Evolutionary conservation across 2,329 filamentous ascomycete genomes (phyloP).

Genomic region (Cytospora piceae): DNA sequence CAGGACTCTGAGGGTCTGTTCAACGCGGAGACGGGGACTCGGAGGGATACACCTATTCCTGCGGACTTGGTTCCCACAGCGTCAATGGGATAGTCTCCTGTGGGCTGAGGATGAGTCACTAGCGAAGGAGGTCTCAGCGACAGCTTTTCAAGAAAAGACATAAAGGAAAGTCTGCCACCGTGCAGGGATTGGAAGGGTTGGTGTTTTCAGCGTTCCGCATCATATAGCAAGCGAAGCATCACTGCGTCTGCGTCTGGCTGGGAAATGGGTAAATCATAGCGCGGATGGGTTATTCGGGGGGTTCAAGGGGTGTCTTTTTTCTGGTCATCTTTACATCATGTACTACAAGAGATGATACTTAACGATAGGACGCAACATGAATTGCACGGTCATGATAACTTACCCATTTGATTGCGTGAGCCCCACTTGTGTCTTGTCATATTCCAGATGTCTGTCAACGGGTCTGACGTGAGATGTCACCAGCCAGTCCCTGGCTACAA

Average conservation of each 20-base stretch:
- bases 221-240: slow-evolving; percentile 25
- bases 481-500: too few species aligned
- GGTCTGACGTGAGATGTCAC: too few species aligned
- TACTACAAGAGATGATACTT: not conserved
- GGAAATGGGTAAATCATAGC: not conserved
- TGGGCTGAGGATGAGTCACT: slow-evolving; percentile 1
- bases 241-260: slow-evolving; percentile 13
- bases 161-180: slow-evolving; percentile 6
- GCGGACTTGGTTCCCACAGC: slow-evolving; percentile 35
- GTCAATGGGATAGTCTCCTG: not conserved
- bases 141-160: not conserved
- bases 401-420: not conserved
- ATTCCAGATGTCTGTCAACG: not conserved
- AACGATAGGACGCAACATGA: not conserved
- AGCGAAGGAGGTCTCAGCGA: not conserved
- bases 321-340: not conserved
- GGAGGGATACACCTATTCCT: slow-evolving; percentile 43
- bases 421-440: not conserved
- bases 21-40: slow-evolving; percentile 37
- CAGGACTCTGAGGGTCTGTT: slow-evolving; percentile 38
- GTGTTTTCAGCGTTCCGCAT: slow-evolving; percentile 5
- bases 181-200: slow-evolving; percentile 1
- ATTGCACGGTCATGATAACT: not conserved
- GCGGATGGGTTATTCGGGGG: not conserved
- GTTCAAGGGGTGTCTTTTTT: too few species aligned